Evolutionary conservation across 768 basidiomycete species (phyloP).

Genomic region (Sarcodon sp.): DNA sequence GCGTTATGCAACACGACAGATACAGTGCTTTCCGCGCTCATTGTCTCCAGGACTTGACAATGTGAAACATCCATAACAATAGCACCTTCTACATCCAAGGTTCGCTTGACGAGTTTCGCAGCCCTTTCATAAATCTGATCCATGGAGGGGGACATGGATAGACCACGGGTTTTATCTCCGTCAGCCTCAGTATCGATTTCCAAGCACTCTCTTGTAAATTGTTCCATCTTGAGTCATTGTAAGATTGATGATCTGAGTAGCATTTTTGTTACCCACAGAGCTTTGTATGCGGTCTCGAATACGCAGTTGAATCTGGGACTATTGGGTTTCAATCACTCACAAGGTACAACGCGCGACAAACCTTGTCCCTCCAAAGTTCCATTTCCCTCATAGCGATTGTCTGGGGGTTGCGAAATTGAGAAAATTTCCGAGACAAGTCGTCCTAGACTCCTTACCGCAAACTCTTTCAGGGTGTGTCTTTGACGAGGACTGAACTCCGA

Average conservation of each 20-base stretch:
- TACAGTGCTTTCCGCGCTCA: constrained; percentile 43
- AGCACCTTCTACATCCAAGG: constrained; percentile 86
- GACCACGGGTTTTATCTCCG: constrained; percentile 18
- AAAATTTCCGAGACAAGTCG: not conserved
- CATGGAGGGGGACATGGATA: constrained; percentile 38
- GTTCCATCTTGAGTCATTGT: constrained; percentile 58
- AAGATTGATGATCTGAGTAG: not conserved
- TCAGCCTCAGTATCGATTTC: constrained; percentile 63
- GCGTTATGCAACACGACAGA: constrained; percentile 64
- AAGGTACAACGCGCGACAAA: constrained; percentile 13
- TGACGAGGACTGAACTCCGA: constrained; percentile 82
- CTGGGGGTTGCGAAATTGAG: constrained; percentile 9
- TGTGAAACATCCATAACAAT: constrained; percentile 89
- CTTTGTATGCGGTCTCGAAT: constrained; percentile 87
- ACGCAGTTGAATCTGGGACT: constrained; percentile 65
- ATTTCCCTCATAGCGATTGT: constrained; percentile 91
- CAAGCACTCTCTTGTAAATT: constrained; percentile 88
- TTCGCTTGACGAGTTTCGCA: constrained; percentile 77
- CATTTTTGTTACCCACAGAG: constrained; percentile 37
- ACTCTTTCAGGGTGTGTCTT: constrained; percentile 87
- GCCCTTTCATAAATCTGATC: constrained; percentile 87
- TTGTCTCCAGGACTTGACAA: constrained; percentile 74
- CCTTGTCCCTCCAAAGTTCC: constrained; percentile 93
- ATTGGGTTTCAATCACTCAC: not conserved
- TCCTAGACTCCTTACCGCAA: constrained; percentile 36